phyloP scores from a whole-genome alignment of 2,329 filamentous ascomycete genomes.

The Microdochium paspali region DNA sequence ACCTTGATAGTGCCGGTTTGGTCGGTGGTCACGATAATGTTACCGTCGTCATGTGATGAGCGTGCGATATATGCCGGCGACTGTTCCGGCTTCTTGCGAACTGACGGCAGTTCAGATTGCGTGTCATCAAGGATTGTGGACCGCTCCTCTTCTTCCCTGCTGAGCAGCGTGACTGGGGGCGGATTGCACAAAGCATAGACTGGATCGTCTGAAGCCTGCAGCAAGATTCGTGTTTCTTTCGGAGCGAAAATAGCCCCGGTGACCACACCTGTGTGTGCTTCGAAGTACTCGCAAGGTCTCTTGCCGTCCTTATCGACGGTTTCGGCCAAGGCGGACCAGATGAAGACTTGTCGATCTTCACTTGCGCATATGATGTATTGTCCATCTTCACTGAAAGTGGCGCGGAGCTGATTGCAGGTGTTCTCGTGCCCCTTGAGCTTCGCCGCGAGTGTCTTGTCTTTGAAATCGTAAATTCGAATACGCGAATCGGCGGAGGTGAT shows the following conservation, averaged over 20 bases:
- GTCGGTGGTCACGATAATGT: constrained; percentile 89
- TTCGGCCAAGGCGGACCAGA: constrained; percentile 63
- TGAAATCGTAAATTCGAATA: constrained; percentile 79
- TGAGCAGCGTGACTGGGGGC: constrained; percentile 75
- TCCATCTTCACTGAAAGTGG: constrained; percentile 79
- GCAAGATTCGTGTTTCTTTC: constrained; percentile 62
- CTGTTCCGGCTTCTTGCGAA: constrained; percentile 45
- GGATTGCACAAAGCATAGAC: constrained; percentile 97
- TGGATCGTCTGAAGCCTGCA: constrained; percentile 77
- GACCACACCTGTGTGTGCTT: constrained; percentile 80
- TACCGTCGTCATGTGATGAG: constrained; percentile 66
- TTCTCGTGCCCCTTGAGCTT: constrained; percentile 94
- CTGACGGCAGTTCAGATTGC: constrained; percentile 13
- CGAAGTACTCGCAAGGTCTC: constrained; percentile 77
- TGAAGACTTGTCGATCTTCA: constrained; percentile 81
- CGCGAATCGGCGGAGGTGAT: constrained; percentile 94
- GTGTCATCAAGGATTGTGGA: constrained; percentile 25
- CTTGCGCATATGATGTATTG: constrained; percentile 85
- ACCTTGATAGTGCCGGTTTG: constrained; percentile 85
- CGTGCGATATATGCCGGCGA: constrained; percentile 71
- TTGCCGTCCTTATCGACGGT: constrained; percentile 67
- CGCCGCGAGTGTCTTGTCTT: constrained; percentile 73
- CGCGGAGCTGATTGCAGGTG: constrained; percentile 79
- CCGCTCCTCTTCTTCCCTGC: constrained; percentile 52
- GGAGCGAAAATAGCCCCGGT: constrained; percentile 86